Base-by-base conservation (phyloP, 805 yeast genomes). In the Sungouiella thailandica region DNA sequence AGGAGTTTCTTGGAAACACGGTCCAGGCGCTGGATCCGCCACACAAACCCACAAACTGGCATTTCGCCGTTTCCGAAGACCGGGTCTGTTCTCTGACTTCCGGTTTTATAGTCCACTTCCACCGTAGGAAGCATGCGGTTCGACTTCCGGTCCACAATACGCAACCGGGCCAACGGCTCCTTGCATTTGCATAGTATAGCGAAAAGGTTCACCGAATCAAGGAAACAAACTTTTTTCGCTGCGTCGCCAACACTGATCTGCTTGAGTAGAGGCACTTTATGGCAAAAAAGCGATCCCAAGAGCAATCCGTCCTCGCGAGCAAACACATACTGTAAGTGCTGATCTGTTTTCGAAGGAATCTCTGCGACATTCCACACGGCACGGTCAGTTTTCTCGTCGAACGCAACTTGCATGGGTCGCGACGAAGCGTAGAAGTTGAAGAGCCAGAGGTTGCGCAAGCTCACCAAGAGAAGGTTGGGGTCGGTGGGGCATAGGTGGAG, bases 281-380 rank as follows among this genome's bases (percentile, higher is more conserved):
- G 53, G 2, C 57, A 42, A 4, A 47, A 45, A 1, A 65, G 38
- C 3, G 50, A 39, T 3, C 57, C 59, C 4, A 58, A 23, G 6
- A 53, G 47, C 8, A 66, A 32, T 1, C 72, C 72, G 32, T 65
- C 68, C 16, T 62, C 70, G 28, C 67, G 41, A 4, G 60, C 40
- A 34, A 48, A 45, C 5, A 45, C 51, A 34, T 52, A 38, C 4
- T 35, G 25, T 13, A 42, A 14, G n/a, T 34, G 31, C 27, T 37
- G 44, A 3, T 29, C 23, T 17, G 27, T 37, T 4, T 20, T 27
- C 2, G 32, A 40, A 5, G 46, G 49, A 11, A 49, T 28, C 26
- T 45, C 50, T 1, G 38, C 36, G 37, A 53, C 40, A 14, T 45
- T 33, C 8, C 31, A 20, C 1, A 63, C 41, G 1, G 52, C 27